A percentile compares a stretch with the other conserved stretches of the same genome.
Evolutionary conservation across 1,284 basidiomycete genomes (phyloP).

Genomic region (Tremellales sp.): DNA sequence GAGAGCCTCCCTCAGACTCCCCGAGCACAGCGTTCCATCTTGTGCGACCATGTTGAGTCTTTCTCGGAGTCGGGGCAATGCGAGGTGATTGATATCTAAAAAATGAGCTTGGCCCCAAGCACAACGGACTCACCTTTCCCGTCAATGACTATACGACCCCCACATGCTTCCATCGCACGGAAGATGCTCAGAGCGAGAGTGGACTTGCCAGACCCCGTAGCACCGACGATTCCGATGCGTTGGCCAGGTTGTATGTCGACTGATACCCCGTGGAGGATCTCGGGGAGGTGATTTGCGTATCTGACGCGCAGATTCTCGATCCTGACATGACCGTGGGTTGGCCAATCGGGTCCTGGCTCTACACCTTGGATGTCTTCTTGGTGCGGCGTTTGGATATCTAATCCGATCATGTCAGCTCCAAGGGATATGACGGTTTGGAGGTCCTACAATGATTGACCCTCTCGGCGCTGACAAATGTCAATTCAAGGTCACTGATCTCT

Average conservation of each 20-base stretch:
- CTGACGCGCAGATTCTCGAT: constrained; percentile 62
- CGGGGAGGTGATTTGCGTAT: constrained; percentile 67
- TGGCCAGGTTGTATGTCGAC: constrained; percentile 65
- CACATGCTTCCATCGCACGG: constrained; percentile 62
- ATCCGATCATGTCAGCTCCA: constrained; percentile 51
- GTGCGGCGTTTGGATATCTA: constrained; percentile 32
- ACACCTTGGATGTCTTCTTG: constrained; percentile 22
- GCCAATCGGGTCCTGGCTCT: constrained; percentile 59
- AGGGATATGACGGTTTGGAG: constrained; percentile 24
- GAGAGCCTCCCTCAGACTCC: constrained; percentile 66
- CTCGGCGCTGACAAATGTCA: constrained; percentile 48
- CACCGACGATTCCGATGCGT: constrained; percentile 73
- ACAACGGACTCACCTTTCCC: constrained; percentile 53
- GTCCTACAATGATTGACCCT: constrained; percentile 48
- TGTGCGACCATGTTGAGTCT: constrained; percentile 58
- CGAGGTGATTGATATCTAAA: constrained; percentile 54
- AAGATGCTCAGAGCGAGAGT: constrained; percentile 67
- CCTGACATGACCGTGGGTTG: constrained; percentile 58
- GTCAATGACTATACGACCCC: constrained; percentile 68
- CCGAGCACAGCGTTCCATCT: constrained; percentile 41
- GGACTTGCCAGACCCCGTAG: constrained; percentile 65
- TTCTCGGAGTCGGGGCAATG: constrained; percentile 58
- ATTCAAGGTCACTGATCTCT: constrained; percentile 23
- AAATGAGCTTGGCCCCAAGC: neutral
- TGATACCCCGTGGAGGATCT: constrained; percentile 64